Conservation (phyloP, 768 basidiomycete species). For the Chalciporus piperatus region DNA sequence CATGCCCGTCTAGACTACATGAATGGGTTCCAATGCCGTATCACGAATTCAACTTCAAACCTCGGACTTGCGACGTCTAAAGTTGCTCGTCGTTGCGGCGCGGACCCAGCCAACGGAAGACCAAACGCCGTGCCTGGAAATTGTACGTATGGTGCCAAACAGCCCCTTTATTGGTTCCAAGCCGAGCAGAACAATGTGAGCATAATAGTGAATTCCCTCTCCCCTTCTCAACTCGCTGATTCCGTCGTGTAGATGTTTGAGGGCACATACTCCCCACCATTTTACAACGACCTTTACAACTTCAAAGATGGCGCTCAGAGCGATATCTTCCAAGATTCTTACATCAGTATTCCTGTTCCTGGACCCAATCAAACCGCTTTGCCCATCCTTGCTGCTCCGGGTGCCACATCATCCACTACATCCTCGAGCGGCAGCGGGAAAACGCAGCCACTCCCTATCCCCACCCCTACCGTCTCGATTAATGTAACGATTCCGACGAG, state of each 20-base stretch:
- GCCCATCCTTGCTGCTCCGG: constrained; percentile 13
- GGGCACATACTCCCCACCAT: constrained; percentile 55
- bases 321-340: constrained; percentile 68
- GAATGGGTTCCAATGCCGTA: constrained; percentile 70
- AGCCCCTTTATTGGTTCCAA: constrained; percentile 71
- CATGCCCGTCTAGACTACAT: constrained; percentile 52
- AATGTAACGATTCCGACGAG: neutral
- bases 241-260: constrained; percentile 56
- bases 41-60: constrained; percentile 51
- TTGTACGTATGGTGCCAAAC: constrained; percentile 72
- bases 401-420: neutral
- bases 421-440: neutral
- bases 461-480: neutral
- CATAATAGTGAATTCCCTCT: neutral
- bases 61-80: constrained; percentile 53
- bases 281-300: constrained; percentile 69
- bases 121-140: constrained; percentile 48
- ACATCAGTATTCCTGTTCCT: constrained; percentile 43
- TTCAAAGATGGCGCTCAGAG: constrained; percentile 70
- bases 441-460: neutral
- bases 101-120: constrained; percentile 49
- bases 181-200: constrained; percentile 58
- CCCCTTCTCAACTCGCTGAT: neutral
- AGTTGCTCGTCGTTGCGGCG: constrained; percentile 63
- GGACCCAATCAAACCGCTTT: constrained; percentile 35